These are phyloP conservation scores for Aechmea fasciata DNA, from an alignment of 176 grass and related monocot species.

Conservation along the genomic window DNA sequence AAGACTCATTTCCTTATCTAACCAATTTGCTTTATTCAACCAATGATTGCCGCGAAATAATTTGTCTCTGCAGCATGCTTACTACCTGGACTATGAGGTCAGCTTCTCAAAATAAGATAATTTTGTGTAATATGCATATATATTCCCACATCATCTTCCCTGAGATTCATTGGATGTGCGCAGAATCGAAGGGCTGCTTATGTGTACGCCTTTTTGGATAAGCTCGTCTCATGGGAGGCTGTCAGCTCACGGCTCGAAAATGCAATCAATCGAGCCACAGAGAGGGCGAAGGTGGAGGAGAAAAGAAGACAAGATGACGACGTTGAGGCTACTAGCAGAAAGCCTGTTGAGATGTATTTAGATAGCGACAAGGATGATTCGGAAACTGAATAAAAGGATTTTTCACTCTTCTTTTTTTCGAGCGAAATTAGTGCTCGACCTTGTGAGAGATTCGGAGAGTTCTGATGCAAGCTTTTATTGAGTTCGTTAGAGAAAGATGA, in stretches of 20 bases:
- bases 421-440: too few relatives aligned
- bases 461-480: too few relatives aligned
- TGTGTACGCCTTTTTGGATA: constrained; percentile 57
- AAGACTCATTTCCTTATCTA: constrained; percentile 22
- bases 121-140: not conserved
- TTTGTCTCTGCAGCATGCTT: constrained; percentile 48
- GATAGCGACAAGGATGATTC: constrained; percentile 1
- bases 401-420: not conserved
- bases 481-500: too few relatives aligned
- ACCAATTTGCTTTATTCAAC: not conserved
- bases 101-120: constrained; percentile 3
- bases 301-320: constrained; percentile 10
- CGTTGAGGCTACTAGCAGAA: not conserved
- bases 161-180: constrained; percentile 12
- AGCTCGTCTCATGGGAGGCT: constrained; percentile 75
- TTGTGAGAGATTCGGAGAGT: too few relatives aligned
- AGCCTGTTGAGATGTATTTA: constrained; percentile 12
- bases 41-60: constrained; percentile 1
- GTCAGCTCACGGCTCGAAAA: constrained; percentile 48
- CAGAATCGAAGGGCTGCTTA: constrained; percentile 74
- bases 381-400: constrained; percentile 2
- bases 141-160: not conserved
- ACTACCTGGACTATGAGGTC: constrained; percentile 92
- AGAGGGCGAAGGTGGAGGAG: constrained; percentile 25
- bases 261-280: constrained; percentile 26